A percentile compares a stretch with the other conserved stretches of the same genome.
Evolutionary conservation across 2,329 filamentous ascomycete species (phyloP).

Genomic region (Helotiales sp.): DNA sequence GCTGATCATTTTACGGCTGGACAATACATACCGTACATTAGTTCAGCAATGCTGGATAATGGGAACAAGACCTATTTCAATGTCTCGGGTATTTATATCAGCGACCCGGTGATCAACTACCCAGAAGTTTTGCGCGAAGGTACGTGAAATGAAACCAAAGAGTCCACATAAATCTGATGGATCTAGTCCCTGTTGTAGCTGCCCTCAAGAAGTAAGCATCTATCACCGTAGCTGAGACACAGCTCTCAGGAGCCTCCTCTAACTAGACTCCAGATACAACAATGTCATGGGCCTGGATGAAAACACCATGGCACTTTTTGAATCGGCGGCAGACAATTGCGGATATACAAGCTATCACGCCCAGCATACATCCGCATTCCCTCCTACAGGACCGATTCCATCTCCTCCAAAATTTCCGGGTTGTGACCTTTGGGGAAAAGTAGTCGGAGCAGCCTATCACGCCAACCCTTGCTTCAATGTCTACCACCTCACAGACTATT

Average conservation of each 20-base stretch:
- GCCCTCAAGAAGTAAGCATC: slow-evolving; percentile 52
- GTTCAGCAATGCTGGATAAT: slow-evolving; percentile 54
- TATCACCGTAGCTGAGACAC: too few relatives aligned
- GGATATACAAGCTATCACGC: slow-evolving; percentile 57
- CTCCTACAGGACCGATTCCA: slow-evolving; percentile 60
- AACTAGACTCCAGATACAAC: slow-evolving; percentile 41
- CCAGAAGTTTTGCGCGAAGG: slow-evolving; percentile 41
- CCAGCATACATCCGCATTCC: slow-evolving; percentile 58
- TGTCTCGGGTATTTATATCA: slow-evolving; percentile 63
- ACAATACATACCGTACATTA: slow-evolving; percentile 50
- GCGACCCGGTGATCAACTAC: slow-evolving; percentile 58
- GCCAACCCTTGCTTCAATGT: slow-evolving; percentile 68
- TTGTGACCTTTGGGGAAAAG: slow-evolving; percentile 47
- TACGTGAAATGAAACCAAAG: slow-evolving; percentile 1
- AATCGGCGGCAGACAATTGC: slow-evolving; percentile 51
- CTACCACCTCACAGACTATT: slow-evolving; percentile 62
- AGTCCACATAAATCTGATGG: slow-evolving; percentile 17
- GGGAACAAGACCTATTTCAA: slow-evolving; percentile 63
- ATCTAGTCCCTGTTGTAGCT: slow-evolving; percentile 48
- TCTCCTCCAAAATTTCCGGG: slow-evolving; percentile 25
- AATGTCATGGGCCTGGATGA: slow-evolving; percentile 59
- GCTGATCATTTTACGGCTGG: too few relatives aligned
- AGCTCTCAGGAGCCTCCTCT: not conserved
- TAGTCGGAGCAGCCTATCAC: slow-evolving; percentile 52
- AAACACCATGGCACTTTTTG: slow-evolving; percentile 53